phyloP scores from a whole-genome alignment of 331 rosid genomes.

The Ulmus americana region DNA sequence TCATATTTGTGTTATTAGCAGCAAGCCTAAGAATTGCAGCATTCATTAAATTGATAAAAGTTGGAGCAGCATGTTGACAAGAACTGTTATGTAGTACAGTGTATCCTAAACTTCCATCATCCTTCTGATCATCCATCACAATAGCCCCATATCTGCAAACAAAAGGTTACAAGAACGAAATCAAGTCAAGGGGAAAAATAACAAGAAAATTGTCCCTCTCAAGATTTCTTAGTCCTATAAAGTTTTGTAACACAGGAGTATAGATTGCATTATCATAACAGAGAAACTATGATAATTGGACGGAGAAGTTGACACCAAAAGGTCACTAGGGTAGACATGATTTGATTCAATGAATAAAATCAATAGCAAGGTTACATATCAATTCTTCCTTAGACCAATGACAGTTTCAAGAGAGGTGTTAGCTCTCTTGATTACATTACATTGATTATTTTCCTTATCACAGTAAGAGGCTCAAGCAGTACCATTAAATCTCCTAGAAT shows the following conservation, averaged over 20 bases:
- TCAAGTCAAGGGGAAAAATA: neutral
- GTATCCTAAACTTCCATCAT: conserved; percentile 88
- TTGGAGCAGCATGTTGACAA: conserved; percentile 95
- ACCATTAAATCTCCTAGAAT: neutral
- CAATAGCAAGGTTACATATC: neutral
- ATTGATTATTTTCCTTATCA: neutral
- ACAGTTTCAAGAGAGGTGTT: too few relatives aligned
- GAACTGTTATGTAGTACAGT: conserved; percentile 84
- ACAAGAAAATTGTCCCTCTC: neutral
- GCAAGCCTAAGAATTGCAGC: conserved; percentile 81
- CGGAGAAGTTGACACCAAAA: neutral
- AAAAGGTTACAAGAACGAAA: conserved; percentile 21
- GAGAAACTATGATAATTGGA: neutral
- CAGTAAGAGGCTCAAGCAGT: neutral
- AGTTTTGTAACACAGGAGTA: neutral
- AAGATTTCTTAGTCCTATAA: neutral
- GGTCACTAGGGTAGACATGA: neutral
- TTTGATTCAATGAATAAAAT: neutral
- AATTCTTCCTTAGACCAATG: too few relatives aligned
- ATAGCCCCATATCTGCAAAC: conserved; percentile 82
- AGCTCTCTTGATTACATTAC: too few relatives aligned
- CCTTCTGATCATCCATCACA: conserved; percentile 69
- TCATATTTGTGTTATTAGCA: conserved; percentile 51
- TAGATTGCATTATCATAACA: neutral
- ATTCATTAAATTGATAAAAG: conserved; percentile 87